Percentiles rank a stretch among this genome's conserved stretches.
These are phyloP conservation scores for Hibiscus tridactylites DNA, from an alignment of 345 rosid species.

Conservation along the genomic window DNA sequence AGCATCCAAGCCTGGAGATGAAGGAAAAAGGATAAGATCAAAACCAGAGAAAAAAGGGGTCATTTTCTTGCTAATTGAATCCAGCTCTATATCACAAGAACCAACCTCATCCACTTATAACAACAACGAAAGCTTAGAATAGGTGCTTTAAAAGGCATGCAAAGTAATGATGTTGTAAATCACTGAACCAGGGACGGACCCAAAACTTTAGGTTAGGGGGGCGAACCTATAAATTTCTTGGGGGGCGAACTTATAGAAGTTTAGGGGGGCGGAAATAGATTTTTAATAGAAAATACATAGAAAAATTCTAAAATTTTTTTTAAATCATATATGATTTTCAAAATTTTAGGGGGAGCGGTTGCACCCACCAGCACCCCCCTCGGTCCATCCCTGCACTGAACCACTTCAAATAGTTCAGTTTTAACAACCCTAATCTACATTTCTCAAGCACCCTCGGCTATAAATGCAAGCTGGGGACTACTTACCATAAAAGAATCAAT, in stretches of 20 bases:
- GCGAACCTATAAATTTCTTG: too few species aligned
- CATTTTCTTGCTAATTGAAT: neutral
- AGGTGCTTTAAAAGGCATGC: neutral
- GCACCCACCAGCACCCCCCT: too few species aligned
- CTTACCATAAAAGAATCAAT: neutral
- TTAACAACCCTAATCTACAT: constrained; percentile 3
- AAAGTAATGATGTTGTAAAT: neutral
- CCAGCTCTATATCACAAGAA: constrained; percentile 1
- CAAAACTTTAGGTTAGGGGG: too few species aligned
- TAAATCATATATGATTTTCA: too few species aligned
- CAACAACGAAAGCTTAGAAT: neutral
- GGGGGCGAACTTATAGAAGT: too few species aligned
- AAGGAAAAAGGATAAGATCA: neutral
- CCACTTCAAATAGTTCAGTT: neutral
- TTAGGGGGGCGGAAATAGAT: too few species aligned
- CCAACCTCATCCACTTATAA: neutral
- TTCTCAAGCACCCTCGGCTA: neutral
- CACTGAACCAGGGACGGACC: constrained; percentile 1
- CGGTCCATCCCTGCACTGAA: too few species aligned
- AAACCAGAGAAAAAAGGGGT: neutral
- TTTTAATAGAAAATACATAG: too few species aligned
- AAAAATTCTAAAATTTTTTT: too few species aligned
- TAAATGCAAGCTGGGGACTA: neutral
- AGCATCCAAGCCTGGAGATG: neutral
- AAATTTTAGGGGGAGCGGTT: too few species aligned